Evolutionary conservation across 495 filamentous ascomycete genomes (phyloP).

Genomic region (Aspergillus taichungensis): DNA sequence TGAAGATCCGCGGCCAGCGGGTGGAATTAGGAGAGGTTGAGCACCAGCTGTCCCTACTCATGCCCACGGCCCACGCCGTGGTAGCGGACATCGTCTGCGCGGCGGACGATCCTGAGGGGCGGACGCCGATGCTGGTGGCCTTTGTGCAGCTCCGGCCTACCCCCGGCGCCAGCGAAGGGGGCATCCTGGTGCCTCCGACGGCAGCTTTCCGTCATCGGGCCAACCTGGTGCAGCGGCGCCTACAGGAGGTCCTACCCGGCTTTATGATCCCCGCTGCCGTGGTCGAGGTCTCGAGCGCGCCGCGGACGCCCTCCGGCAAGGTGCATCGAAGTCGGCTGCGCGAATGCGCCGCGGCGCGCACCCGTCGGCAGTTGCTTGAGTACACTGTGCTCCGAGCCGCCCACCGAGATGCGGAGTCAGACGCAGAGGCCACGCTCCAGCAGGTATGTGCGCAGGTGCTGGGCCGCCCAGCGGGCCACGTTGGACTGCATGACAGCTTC

Average conservation of each 20-base stretch:
- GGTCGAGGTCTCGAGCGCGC: conserved; percentile 1
- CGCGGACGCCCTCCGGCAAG: conserved; percentile 5
- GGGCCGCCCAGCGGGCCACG: conserved; percentile 6
- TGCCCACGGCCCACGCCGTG: neutral
- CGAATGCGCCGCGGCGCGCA: conserved; percentile 2
- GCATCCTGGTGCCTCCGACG: too few relatives aligned
- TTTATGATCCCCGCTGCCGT: conserved; percentile 6
- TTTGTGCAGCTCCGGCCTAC: too few relatives aligned
- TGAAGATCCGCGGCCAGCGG: conserved; percentile 28
- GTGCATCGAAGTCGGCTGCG: conserved; percentile 6
- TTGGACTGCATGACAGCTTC: conserved; percentile 27
- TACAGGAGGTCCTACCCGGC: conserved; percentile 4
- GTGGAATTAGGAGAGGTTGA: conserved; percentile 30
- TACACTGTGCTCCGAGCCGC: conserved; percentile 5
- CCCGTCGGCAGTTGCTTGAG: conserved; percentile 6
- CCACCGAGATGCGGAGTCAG: conserved; percentile 2
- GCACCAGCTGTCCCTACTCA: conserved; percentile 2
- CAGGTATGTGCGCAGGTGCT: conserved; percentile 14
- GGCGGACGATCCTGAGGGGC: neutral
- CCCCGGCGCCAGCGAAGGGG: too few relatives aligned
- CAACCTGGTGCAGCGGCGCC: too few relatives aligned
- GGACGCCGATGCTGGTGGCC: conserved; percentile 35
- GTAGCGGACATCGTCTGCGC: neutral
- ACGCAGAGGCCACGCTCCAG: conserved; percentile 7
- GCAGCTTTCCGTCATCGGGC: too few relatives aligned